Conservation (phyloP, 371 early-diverging fungal species). For the Rhizopus sp. region DNA sequence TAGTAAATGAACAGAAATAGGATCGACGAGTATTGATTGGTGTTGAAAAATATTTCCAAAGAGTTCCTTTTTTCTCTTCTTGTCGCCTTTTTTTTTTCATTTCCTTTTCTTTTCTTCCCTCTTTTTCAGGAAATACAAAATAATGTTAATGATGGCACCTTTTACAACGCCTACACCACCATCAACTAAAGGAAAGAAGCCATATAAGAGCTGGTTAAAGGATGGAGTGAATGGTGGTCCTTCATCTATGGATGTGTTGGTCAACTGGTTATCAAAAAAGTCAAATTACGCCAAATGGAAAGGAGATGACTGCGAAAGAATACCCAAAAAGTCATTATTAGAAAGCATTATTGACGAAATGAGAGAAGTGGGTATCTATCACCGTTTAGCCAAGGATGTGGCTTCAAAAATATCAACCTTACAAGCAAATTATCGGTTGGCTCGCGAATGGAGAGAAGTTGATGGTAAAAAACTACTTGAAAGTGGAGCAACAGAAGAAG, state of each 20-base stretch:
- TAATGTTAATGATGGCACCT: conserved; percentile 39
- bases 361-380: conserved; percentile 47
- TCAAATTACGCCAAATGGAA: conserved; percentile 51
- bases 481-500: conserved; percentile 40
- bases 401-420: conserved; percentile 50
- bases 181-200: conserved; percentile 42
- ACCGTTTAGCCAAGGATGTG: conserved; percentile 49
- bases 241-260: conserved; percentile 47
- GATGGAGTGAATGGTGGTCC: conserved; percentile 54
- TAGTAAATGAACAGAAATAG: conserved; percentile 13
- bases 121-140: conserved; percentile 4
- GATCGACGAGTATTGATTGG: conserved; percentile 39
- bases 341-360: conserved; percentile 47
- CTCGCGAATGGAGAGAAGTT: conserved; percentile 50
- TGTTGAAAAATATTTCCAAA: conserved; percentile 8
- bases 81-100: conserved; percentile 14
- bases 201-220: conserved; percentile 54
- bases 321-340: conserved; percentile 45
- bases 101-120: conserved; percentile 10
- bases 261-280: conserved; percentile 50
- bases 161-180: conserved; percentile 20
- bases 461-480: conserved; percentile 38
- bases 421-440: conserved; percentile 47
- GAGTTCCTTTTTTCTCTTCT: conserved; percentile 9
- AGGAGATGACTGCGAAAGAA: conserved; percentile 45